Percentiles rank a stretch among this genome's conserved stretches.
phyloP scores from a whole-genome alignment of 306 rosid genomes.

The Oxytropis ochrocephala region DNA sequence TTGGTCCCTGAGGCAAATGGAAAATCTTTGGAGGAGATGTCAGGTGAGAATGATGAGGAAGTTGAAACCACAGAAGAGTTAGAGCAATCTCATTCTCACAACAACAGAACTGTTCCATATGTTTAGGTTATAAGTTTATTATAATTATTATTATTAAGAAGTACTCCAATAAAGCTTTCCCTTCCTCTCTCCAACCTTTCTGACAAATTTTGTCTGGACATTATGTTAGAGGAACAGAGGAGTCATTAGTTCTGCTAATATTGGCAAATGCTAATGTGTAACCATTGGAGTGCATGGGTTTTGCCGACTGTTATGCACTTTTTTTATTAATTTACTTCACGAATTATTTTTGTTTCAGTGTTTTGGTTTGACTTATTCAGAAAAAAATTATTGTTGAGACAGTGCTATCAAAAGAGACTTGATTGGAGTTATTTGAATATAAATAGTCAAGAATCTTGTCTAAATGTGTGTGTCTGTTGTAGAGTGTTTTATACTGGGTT shows the following conservation, averaged over 20 bases:
- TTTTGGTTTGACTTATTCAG: neutral
- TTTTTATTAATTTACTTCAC: neutral
- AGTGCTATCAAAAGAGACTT: neutral
- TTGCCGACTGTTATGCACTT: neutral
- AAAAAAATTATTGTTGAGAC: neutral
- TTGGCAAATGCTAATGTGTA: neutral
- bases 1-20: slow-evolving; percentile 84
- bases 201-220: neutral
- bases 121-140: slow-evolving; percentile 15
- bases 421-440: neutral
- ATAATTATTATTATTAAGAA: slow-evolving; percentile 17
- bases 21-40: slow-evolving; percentile 73
- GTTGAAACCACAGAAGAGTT: slow-evolving; percentile 2
- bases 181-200: neutral
- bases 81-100: slow-evolving; percentile 18
- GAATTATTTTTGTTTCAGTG: neutral
- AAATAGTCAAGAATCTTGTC: neutral
- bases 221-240: neutral
- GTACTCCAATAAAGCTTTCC: neutral
- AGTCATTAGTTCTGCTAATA: neutral
- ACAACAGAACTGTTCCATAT: slow-evolving; percentile 37
- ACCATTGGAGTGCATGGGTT: neutral
- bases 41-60: slow-evolving; percentile 75
- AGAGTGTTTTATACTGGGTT: neutral
- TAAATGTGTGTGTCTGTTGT: neutral